phyloP scores from a whole-genome alignment of 306 rosid genomes.

The Malus orientalis region DNA sequence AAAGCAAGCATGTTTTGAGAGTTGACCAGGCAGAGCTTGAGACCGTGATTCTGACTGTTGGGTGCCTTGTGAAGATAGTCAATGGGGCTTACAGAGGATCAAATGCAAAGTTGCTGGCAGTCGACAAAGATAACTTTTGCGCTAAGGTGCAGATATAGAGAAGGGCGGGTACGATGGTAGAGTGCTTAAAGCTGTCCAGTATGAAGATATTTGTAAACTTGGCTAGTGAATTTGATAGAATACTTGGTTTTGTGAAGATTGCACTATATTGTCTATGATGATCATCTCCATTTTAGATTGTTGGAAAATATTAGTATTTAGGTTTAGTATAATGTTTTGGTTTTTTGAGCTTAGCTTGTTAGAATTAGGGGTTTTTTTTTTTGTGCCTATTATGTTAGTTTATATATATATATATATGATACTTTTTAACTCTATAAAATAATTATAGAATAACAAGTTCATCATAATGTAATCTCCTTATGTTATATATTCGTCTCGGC shows the following conservation, averaged over 20 bases:
- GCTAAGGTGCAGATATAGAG: constrained; percentile 86
- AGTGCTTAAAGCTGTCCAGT: constrained; percentile 72
- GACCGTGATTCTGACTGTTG: constrained; percentile 85
- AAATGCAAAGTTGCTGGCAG: constrained; percentile 55
- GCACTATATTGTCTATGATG: neutral
- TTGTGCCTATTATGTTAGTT: too few species aligned
- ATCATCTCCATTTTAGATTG: neutral
- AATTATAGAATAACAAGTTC: too few species aligned
- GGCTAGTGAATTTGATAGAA: constrained; percentile 22
- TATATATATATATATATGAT: too few species aligned
- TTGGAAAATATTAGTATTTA: too few species aligned
- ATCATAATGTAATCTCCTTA: too few species aligned
- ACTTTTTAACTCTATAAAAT: too few species aligned
- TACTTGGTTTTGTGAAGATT: neutral
- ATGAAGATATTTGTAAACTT: constrained; percentile 72
- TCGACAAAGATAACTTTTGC: constrained; percentile 56
- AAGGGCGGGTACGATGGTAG: constrained; percentile 87
- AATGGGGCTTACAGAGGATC: constrained; percentile 90
- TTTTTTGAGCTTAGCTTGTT: too few species aligned
- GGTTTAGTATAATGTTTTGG: too few species aligned
- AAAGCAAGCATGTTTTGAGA: constrained; percentile 11
- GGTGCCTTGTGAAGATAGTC: constrained; percentile 74
- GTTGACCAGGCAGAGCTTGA: constrained; percentile 86
- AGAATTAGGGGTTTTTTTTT: too few species aligned
- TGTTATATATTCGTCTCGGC: too few species aligned